phyloP scores from a whole-genome alignment of 768 basidiomycete species.

The Leccinum uliginosum region DNA sequence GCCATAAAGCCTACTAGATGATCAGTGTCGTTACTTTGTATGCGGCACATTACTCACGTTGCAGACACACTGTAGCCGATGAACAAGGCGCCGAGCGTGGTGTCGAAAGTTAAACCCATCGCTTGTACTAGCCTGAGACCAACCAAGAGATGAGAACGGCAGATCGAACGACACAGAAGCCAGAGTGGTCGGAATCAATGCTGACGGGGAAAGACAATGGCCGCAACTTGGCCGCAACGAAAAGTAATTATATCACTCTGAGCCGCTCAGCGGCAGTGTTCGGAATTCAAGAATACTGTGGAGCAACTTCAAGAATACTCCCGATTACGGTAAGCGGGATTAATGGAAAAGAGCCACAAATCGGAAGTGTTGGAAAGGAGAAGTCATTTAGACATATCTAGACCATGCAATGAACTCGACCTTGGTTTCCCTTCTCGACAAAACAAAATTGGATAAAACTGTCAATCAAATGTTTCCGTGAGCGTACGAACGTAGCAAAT shows the following conservation, averaged over 20 bases:
- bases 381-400: not conserved
- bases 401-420: not conserved
- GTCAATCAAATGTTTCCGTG: not conserved
- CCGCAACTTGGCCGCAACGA: no score
- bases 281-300: not conserved
- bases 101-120: constrained; percentile 32
- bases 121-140: constrained; percentile 1
- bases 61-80: constrained; percentile 53
- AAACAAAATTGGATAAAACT: not conserved
- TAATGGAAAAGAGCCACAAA: not conserved
- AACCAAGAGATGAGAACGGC: not conserved
- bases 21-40: constrained; percentile 16
- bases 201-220: constrained; percentile 7
- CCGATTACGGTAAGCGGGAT: not conserved
- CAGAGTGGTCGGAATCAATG: constrained; percentile 1
- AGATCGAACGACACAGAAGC: constrained; percentile 1
- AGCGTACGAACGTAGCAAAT: not conserved
- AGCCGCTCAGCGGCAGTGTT: not conserved
- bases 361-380: not conserved
- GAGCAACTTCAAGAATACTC: not conserved
- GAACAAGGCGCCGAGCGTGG: constrained; percentile 60
- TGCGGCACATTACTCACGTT: constrained; percentile 23
- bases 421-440: not conserved
- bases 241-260: not conserved
- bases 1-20: constrained; percentile 42